phyloP scores from a whole-genome alignment of 2,329 filamentous ascomycete genomes.

The Fusarium odoratissimum region DNA sequence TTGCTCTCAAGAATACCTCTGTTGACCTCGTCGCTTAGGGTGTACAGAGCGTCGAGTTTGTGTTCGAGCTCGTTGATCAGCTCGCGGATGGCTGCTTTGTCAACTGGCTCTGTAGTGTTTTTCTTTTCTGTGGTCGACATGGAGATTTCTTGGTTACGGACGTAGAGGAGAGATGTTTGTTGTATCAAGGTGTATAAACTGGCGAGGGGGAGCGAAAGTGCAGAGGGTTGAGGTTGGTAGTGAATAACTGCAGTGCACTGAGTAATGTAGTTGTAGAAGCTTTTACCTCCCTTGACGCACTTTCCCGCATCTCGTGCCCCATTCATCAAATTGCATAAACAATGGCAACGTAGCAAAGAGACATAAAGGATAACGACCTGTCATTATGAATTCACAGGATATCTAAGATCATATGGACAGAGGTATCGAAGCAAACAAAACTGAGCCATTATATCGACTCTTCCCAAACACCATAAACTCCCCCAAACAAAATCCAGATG shows the following conservation, averaged over 20 bases:
- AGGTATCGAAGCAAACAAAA: slow-evolving; percentile 16
- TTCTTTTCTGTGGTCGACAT: slow-evolving; percentile 6
- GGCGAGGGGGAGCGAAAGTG: not conserved
- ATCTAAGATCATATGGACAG: slow-evolving; percentile 6
- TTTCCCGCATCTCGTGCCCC: not conserved
- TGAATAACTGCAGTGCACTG: not conserved
- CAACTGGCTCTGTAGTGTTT: not conserved
- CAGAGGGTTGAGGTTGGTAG: not conserved
- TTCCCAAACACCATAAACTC: slow-evolving; percentile 32
- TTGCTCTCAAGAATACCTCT: not conserved
- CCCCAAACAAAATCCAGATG: not conserved
- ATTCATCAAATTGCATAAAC: not conserved
- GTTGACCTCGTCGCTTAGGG: not conserved
- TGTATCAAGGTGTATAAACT: no score
- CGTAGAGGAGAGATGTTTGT: not conserved
- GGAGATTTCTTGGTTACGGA: not conserved
- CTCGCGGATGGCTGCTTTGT: not conserved
- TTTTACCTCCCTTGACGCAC: not conserved
- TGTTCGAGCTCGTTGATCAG: not conserved
- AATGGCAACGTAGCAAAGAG: not conserved
- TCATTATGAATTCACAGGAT: not conserved
- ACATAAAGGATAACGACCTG: not conserved
- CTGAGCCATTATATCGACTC: not conserved
- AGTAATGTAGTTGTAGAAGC: not conserved
- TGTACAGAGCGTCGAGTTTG: slow-evolving; percentile 1